These are phyloP conservation scores for Phytophthora foliorum DNA, from an alignment of 352 stramenopile species.

Conservation along the genomic window DNA sequence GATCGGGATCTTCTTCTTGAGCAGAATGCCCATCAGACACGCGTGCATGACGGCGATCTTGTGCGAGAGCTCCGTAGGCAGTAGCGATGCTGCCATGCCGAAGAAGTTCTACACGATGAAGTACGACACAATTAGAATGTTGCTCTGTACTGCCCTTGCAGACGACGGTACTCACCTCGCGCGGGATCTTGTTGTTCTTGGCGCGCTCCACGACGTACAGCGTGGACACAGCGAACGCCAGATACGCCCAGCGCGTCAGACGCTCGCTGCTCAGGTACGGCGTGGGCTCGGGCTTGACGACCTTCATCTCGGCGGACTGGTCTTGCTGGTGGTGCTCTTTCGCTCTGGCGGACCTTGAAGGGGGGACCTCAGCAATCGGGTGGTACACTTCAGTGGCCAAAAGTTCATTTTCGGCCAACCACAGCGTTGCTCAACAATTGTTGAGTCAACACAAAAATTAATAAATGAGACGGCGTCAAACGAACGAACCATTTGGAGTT, in stretches of 20 bases:
- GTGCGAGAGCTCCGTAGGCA: slow-evolving; percentile 65
- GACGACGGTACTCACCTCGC: slow-evolving; percentile 35
- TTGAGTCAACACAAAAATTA: slow-evolving; percentile 25
- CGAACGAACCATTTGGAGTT: no score
- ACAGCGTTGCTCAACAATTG: slow-evolving; percentile 4
- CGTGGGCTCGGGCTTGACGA: slow-evolving; percentile 26
- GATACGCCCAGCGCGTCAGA: slow-evolving; percentile 52
- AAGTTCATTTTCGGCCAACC: slow-evolving; percentile 4
- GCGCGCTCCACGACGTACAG: slow-evolving; percentile 51
- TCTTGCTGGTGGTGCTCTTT: slow-evolving; percentile 4
- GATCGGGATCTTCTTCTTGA: slow-evolving; percentile 57
- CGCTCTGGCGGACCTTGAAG: slow-evolving; percentile 27
- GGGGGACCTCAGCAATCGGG: slow-evolving; percentile 24
- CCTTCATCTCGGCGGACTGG: slow-evolving; percentile 34
- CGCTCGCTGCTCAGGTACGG: slow-evolving; percentile 41
- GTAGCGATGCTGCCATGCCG: slow-evolving; percentile 46
- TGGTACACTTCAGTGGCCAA: slow-evolving; percentile 4
- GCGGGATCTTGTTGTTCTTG: slow-evolving; percentile 53
- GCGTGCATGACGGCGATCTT: slow-evolving; percentile 56
- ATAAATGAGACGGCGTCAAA: no score
- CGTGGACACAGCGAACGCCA: slow-evolving; percentile 49
- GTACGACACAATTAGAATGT: slow-evolving; percentile 12
- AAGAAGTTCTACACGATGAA: slow-evolving; percentile 50
- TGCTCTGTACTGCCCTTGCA: background rate
- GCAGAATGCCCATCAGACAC: slow-evolving; percentile 45